Evolutionary conservation across 768 basidiomycete genomes (phyloP).

Genomic region (Termitomyces bulborhizus): DNA sequence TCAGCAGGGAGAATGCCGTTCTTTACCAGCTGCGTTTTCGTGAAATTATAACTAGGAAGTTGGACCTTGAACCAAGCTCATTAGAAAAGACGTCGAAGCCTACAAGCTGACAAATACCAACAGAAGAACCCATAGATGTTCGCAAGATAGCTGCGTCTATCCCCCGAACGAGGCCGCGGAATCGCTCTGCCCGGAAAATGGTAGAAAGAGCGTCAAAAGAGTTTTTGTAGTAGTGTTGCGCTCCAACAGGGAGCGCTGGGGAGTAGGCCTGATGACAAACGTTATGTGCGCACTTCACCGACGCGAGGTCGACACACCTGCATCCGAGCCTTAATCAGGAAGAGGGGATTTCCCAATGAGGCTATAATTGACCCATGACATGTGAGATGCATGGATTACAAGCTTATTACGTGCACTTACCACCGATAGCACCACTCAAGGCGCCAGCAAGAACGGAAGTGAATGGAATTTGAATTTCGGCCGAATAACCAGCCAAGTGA

Average conservation of each 20-base stretch:
- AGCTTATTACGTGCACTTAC: slow-evolving; percentile 29
- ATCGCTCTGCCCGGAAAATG: slow-evolving; percentile 73
- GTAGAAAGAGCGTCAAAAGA: slow-evolving; percentile 76
- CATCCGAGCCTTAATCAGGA: slow-evolving; percentile 96
- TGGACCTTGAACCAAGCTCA: slow-evolving; percentile 55
- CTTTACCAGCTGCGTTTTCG: slow-evolving; percentile 73
- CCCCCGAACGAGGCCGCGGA: slow-evolving; percentile 80
- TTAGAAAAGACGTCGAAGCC: neutral
- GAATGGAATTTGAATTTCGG: slow-evolving; percentile 60
- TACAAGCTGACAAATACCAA: slow-evolving; percentile 19
- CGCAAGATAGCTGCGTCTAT: slow-evolving; percentile 91
- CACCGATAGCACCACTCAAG: slow-evolving; percentile 85
- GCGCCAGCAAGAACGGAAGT: slow-evolving; percentile 88
- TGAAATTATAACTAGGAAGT: slow-evolving; percentile 92
- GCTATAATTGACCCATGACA: slow-evolving; percentile 32
- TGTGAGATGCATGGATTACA: neutral
- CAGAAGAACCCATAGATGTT: slow-evolving; percentile 93
- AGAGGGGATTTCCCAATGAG: slow-evolving; percentile 81
- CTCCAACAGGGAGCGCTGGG: slow-evolving; percentile 87
- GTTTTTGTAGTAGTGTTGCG: slow-evolving; percentile 88
- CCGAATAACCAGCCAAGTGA: slow-evolving; percentile 51
- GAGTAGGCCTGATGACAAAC: slow-evolving; percentile 70
- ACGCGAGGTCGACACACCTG: slow-evolving; percentile 46
- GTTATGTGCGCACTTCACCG: neutral
- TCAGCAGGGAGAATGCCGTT: slow-evolving; percentile 66